Conservation (phyloP, 371 early-diverging fungal species). For the Lichtheimia ornata region DNA sequence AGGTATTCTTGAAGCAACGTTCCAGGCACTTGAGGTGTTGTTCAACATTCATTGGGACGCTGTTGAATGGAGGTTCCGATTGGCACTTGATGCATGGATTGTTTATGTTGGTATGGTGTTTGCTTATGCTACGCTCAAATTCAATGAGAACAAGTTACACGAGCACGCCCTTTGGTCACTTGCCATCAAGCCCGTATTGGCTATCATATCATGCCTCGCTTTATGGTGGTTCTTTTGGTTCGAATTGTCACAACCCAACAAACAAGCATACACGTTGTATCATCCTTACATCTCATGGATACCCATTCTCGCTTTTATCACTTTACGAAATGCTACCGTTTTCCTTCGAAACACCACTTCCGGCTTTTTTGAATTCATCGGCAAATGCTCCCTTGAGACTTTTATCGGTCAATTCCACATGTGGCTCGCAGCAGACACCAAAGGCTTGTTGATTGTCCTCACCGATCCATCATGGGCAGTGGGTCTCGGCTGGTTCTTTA, state of each 20-base stretch:
- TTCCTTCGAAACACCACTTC: constrained; percentile 53
- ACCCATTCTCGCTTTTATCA: constrained; percentile 60
- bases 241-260: constrained; percentile 44
- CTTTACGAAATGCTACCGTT: constrained; percentile 64
- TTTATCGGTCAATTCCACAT: constrained; percentile 82
- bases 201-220: constrained; percentile 32
- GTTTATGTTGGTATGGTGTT: constrained; percentile 62
- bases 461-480: constrained; percentile 31
- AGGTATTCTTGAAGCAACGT: constrained; percentile 42
- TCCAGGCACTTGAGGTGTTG: constrained; percentile 35
- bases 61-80: constrained; percentile 68
- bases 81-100: constrained; percentile 62
- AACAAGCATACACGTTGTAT: constrained; percentile 52
- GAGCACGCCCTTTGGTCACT: constrained; percentile 41
- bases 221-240: constrained; percentile 52
- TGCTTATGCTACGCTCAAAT: constrained; percentile 48
- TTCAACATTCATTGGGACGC: constrained; percentile 60
- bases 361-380: constrained; percentile 59
- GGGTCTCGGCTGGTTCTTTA: constrained; percentile 56
- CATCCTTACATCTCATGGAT: constrained; percentile 71
- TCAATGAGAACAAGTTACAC: constrained; percentile 41
- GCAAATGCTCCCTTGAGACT: constrained; percentile 71
- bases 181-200: constrained; percentile 22
- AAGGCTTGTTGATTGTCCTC: constrained; percentile 56
- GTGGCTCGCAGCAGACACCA: constrained; percentile 77